Conservation (phyloP, 257 asterid species). For the Solanum piurae region DNA sequence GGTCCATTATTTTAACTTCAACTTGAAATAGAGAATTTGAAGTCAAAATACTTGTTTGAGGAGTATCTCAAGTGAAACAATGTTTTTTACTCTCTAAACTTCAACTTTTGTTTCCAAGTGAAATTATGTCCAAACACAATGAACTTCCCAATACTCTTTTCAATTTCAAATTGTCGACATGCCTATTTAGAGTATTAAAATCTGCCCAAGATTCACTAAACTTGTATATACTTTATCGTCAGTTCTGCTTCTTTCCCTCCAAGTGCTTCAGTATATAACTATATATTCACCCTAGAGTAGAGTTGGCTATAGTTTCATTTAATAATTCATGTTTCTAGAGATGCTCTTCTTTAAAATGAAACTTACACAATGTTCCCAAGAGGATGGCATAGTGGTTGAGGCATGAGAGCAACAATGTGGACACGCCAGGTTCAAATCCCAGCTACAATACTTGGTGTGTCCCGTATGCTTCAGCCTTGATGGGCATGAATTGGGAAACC, state of each 20-base stretch:
- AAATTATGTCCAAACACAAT: not conserved
- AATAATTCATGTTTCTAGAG: not conserved
- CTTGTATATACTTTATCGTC: not conserved
- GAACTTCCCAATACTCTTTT: not conserved
- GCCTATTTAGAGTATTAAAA: not conserved
- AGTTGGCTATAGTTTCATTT: not conserved
- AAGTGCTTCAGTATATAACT: not conserved
- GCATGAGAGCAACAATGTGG: not conserved
- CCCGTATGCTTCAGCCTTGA: not conserved
- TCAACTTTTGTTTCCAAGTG: not conserved
- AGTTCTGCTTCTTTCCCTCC: not conserved
- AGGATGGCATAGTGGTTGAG: not conserved
- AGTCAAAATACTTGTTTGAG: not conserved
- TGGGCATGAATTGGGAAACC: not conserved
- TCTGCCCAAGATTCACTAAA: not conserved
- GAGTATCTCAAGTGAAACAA: not conserved
- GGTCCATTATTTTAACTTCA: not conserved
- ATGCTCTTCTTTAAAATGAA: not conserved
- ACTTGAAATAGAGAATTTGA: not conserved
- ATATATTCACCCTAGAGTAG: not conserved
- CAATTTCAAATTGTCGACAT: not conserved
- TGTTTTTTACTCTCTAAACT: not conserved
- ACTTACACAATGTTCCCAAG: not conserved
- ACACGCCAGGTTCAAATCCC: not conserved
- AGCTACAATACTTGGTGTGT: not conserved